These are phyloP conservation scores for Sordariomycetes sp. DNA, from an alignment of 2,329 filamentous ascomycete genomes.

Conservation along the genomic window DNA sequence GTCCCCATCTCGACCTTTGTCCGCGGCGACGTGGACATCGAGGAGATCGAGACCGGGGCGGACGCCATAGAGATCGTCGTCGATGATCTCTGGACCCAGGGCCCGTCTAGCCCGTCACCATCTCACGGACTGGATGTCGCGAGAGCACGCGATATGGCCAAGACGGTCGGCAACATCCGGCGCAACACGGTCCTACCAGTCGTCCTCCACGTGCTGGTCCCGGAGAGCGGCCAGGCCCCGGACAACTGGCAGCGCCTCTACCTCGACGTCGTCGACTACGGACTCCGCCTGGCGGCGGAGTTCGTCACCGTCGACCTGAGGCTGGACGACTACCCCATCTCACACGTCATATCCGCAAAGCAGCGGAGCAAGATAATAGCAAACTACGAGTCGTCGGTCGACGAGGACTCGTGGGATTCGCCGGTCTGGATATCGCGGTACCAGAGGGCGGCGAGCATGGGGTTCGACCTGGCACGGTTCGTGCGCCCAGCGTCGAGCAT, in stretches of 20 bases:
- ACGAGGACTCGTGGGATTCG: slow-evolving; percentile 41
- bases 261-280: slow-evolving; percentile 46
- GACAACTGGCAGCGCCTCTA: slow-evolving; percentile 25
- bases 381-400: slow-evolving; percentile 30
- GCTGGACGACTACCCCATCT: slow-evolving; percentile 38
- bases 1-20: slow-evolving; percentile 48
- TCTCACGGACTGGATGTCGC: slow-evolving; percentile 12
- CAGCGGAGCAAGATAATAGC: slow-evolving; percentile 53
- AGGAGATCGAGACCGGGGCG: slow-evolving; percentile 53
- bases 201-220: slow-evolving; percentile 36
- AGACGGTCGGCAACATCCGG: slow-evolving; percentile 47
- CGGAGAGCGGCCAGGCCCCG: slow-evolving; percentile 6
- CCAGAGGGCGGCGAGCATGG: slow-evolving; percentile 41
- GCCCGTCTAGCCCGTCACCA: neutral
- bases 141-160: slow-evolving; percentile 41
- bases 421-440: slow-evolving; percentile 45
- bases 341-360: slow-evolving; percentile 36
- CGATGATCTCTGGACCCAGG: slow-evolving; percentile 11
- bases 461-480: slow-evolving; percentile 53
- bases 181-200: slow-evolving; percentile 51
- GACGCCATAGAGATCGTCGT: slow-evolving; percentile 57
- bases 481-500: slow-evolving; percentile 43
- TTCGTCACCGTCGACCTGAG: slow-evolving; percentile 53
- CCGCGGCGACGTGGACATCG: slow-evolving; percentile 43
- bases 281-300: slow-evolving; percentile 50